Evolutionary conservation across 2,329 filamentous ascomycete genomes (phyloP), one percentile per base, ranked within the genome.

Genomic region (Aureobasidium sp.): DNA sequence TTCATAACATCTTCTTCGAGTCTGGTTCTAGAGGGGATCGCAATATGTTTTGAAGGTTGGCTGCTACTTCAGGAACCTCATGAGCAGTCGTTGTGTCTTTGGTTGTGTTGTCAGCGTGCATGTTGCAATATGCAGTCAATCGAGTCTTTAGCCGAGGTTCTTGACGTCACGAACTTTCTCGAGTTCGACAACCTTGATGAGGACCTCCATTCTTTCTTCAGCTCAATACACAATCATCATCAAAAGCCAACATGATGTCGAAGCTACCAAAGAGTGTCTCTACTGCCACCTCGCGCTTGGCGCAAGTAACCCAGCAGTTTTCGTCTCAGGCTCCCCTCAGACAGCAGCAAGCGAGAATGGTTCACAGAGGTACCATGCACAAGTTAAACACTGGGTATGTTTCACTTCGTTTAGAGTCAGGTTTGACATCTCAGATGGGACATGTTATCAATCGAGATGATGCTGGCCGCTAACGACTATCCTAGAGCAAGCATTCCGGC

Each of bases 381-480:
- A 66, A 76, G 64, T 70, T 81, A 29, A 81, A 80, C 67, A 80
- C 77, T 12, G 78, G 78, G 8, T 75, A 74, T 10, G 66, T 76
- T 29, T 44, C 29, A 23, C 44, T 29, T 23, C 12, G 26, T 4
- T 5, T 47, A 5, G 23, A 47, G 44, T 32, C 29, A 32, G 8
- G 8, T 32, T 32, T 32, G 29, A 32, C 29, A 32, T 32, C 5
- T 8, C 29, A 5, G 29, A 32, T 8, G 8, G 5, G 29, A 32
- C 5, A 12, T 34, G 32, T 8, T 2, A 23, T 46, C 9, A n/a
- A 12, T 15, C 7, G 20, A 26, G 23, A 46, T 23, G 15, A 39
- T 20, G 6, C 27, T 29, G 34, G 17, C 27, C 12, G 34, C 58
- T 62, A 48, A 63, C 32, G 34, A 4, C 2, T 12, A 50, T 37